Evolutionary conservation across 805 yeast species (phyloP), one percentile per base, ranked within the genome.

Genomic region (Phaffomyces thermotolerans): DNA sequence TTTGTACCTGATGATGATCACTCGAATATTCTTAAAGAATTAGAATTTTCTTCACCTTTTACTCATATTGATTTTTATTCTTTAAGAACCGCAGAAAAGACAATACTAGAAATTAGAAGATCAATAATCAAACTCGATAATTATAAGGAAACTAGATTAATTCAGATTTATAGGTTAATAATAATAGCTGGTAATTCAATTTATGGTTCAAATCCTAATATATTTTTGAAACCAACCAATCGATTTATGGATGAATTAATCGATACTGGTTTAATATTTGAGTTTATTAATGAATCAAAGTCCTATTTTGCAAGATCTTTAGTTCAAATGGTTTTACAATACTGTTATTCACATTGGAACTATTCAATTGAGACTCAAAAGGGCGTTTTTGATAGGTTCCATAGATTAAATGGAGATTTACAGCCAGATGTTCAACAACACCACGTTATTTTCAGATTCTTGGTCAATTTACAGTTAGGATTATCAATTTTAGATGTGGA

Each of bases 321-420:
- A 18, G 37, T 71, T 12, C 79, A 74, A 29, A 53, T 68, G 53
- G 46, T 73, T 3, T 52, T 74, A 15, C 65, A 62, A 39, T 75
- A 72, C 48, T 69, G 75, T 43, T 69, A 71, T 57, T 58, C 65
- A 9, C 75, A 73, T 46, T 74, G 75, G 76, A 53, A 54, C 20
- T 69, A 58, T 44, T 43, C 47, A 7, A 37, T 39, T 5, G 35
- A 36, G 8, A 46, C 57, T 8, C 54, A 59, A 22, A 30, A 51
- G 2, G 22, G 40, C 1, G 45, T 46, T 9, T 42, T 64, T 8
- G 46, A 46, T 7, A 52, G 49, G 35, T 67, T 67, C 41, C 37
- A 48, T 12, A 48, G 45, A 4, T 71, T 75, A 73, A 54, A 58
- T 6, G 40, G 63, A 12, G 40, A 44, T 7, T 22, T 29, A 17